Base-by-base conservation (phyloP, 164 flowering plant genomes). In the Euptelea pleiosperma region DNA sequence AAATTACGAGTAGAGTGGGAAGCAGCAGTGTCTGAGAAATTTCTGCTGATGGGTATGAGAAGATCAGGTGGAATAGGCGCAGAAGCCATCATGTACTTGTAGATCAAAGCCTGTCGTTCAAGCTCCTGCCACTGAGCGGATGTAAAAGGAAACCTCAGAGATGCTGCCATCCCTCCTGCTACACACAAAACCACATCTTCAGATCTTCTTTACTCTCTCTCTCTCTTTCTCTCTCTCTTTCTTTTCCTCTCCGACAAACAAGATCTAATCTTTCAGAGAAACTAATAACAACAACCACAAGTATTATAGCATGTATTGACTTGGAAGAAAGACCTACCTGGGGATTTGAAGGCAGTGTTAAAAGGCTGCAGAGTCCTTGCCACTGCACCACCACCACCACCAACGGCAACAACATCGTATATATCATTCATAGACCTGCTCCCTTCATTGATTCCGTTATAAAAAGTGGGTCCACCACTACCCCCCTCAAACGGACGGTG, bases 21-120 rank as follows among this genome's bases (percentile, higher is more conserved):
- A 47, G 53, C 30, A 61, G 68, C 34, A 35, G 60, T 7, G 24
- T 50, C 56, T 12, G 69, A 48, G 48, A 34, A 31, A 66, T 30
- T 61, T 43, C 31, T 71, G 44, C 61, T 24, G 33, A 72, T 52
- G 58, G 82, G 80, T 4, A 77, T 21, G 69, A 82, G 79, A 25
- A 86, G 83, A 51, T 81, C 68, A 52, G 82, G 67, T 61, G 90
- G 94, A 24, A 87, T 77, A 57, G 91, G 91, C 16, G 69, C 62
- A 55, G 86, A 79, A 34, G 79, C 75, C 72, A 74, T 72, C 79
- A 87, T 79, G 79, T 75, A 70, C 72, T 78, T 84, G 73, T 68
- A 84, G 47, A 87, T 81, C 73, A 75, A 61, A 8, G 81, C 79
- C 60, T 87, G 94, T 51, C 82, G 73, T 60, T 87, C 84, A 55